A percentile compares a stretch with the other conserved stretches of the same genome.
These are phyloP conservation scores for Colletotrichum sidae DNA, from an alignment of 2,329 filamentous ascomycete genomes.

Conservation along the genomic window DNA sequence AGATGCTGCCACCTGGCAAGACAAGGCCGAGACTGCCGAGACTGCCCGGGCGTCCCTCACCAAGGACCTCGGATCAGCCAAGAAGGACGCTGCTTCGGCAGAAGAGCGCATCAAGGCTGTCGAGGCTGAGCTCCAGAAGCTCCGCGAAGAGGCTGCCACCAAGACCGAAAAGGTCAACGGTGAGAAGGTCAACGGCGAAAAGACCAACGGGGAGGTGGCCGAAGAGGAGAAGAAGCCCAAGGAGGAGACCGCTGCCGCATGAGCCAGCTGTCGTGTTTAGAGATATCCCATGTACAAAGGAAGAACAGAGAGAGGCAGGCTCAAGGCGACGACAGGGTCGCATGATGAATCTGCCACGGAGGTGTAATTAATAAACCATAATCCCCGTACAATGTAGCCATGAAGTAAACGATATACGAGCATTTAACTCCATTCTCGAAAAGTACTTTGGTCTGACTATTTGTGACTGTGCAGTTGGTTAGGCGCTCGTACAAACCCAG, in stretches of 20 bases:
- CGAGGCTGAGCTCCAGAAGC: constrained; percentile 43
- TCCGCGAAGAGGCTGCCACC: constrained; percentile 44
- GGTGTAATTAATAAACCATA: constrained; percentile 31
- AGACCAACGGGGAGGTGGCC: constrained; percentile 47
- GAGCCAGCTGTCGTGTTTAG: not conserved
- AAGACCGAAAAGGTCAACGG: constrained; percentile 39
- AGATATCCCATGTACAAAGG: constrained; percentile 25
- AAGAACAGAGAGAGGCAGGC: not conserved
- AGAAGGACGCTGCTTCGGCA: constrained; percentile 40
- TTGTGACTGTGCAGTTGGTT: not conserved
- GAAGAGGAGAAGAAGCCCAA: constrained; percentile 34
- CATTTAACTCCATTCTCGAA: not conserved
- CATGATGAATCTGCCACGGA: constrained; percentile 10
- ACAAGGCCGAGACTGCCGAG: constrained; percentile 23
- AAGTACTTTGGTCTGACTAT: not conserved
- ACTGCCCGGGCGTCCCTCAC: constrained; percentile 16
- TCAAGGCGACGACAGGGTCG: constrained; percentile 17
- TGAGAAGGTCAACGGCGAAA: constrained; percentile 50
- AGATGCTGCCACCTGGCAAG: constrained; percentile 26
- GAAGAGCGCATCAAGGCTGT: constrained; percentile 37
- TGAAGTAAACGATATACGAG: constrained; percentile 21
- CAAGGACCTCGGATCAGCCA: constrained; percentile 41
- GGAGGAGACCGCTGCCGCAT: constrained; percentile 38
- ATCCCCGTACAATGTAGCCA: constrained; percentile 28
- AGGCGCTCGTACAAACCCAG: not conserved